Base-by-base conservation (phyloP, 129 eudicot genomes). In the Centella asiatica region DNA sequence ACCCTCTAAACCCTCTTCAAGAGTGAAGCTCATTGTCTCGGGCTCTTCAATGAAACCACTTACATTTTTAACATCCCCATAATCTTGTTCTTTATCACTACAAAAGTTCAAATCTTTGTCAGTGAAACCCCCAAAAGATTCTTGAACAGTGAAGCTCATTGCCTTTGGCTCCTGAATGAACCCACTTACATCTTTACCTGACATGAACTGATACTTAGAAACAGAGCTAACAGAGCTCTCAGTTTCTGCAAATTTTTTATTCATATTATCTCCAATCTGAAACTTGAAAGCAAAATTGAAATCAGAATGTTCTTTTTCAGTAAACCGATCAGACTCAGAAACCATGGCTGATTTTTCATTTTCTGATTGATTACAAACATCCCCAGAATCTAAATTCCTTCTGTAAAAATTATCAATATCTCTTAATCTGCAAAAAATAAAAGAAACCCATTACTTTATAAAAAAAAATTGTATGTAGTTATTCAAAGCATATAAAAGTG, bases 211-310 rank as follows among this genome's bases (percentile, higher is more conserved):
- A 51, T 70, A 90, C 74, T 78, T 86, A 63, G 51, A 66, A 71
- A 70, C 80, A 76, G 79, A 75, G 84, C 48, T 63, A 72, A 73
- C 80, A 76, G 79, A 76, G 84, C 50, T 60, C 81, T 60, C 90
- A 80, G 80, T 75, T 70, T 79, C 68, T 26, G 40, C 67, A 64
- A 46, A 2, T 53, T 66, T 42, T 28, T 15, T 46, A 42, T 49
- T 18, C 23, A 64, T 72, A 24, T 79, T 76, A 31, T 69, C 62
- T 23, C 61, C 69, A 48, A 60, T 70, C 53, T 74, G 72, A 60
- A 63, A 66, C 40, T 29, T 33, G 49, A 73, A 71, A 72, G 77
- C 83, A 17, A 78, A 78, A 56, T 71, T 40, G 40, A 75, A 71
- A 15, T 71, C 75, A 0, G 70, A 60, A 72, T 64, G 67, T 65